Evolutionary conservation across 257 asterid genomes (phyloP).

Genomic region (Ligustrum vulgare): DNA sequence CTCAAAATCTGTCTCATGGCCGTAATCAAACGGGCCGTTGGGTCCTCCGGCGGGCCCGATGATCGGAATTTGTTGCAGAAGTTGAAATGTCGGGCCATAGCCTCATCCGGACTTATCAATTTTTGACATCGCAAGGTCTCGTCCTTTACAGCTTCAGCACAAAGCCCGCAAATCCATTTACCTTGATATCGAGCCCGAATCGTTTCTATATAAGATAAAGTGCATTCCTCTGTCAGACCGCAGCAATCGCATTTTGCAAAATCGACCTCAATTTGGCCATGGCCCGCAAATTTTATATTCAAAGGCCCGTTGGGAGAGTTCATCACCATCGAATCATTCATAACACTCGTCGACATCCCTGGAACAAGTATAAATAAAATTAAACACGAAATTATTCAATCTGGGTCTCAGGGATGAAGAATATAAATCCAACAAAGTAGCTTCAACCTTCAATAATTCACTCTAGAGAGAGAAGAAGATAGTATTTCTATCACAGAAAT

Average conservation of each 20-base stretch:
- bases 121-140: conserved; percentile 57
- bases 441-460: not conserved
- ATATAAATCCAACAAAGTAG: conserved; percentile 3
- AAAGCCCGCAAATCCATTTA: conserved; percentile 94
- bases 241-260: conserved; percentile 84
- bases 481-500: too few relatives aligned
- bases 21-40: conserved; percentile 50
- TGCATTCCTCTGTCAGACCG: conserved; percentile 89
- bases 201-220: conserved; percentile 60
- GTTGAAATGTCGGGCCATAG: conserved; percentile 60
- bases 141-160: conserved; percentile 89
- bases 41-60: conserved; percentile 52
- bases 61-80: conserved; percentile 64
- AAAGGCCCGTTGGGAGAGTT: conserved; percentile 42
- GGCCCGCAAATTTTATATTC: conserved; percentile 29
- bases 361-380: conserved; percentile 18
- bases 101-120: conserved; percentile 67
- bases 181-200: conserved; percentile 73
- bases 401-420: conserved; percentile 48
- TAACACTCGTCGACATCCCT: conserved; percentile 55
- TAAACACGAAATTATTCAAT: conserved; percentile 25
- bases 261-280: conserved; percentile 58
- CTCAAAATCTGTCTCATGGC: conserved; percentile 59
- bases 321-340: conserved; percentile 51
- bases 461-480: not conserved